Evolutionary conservation across 768 basidiomycete species (phyloP).

Genomic region (Tulasnella calospora): DNA sequence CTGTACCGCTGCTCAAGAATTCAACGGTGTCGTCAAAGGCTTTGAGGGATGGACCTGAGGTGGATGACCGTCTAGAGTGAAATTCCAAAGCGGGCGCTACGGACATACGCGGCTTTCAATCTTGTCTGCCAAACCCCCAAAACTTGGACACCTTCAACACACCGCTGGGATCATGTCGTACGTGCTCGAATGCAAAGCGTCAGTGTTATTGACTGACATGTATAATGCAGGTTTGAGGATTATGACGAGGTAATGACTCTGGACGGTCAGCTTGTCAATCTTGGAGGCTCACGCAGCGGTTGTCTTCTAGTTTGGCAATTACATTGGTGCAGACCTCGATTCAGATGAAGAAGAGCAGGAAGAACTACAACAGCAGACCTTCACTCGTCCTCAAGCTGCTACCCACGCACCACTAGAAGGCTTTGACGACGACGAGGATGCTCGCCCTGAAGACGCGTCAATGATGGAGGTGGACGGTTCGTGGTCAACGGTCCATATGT

Average conservation of each 20-base stretch:
- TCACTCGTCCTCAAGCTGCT: slow-evolving; percentile 39
- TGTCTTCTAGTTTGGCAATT: slow-evolving; percentile 75
- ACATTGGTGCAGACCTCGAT: slow-evolving; percentile 91
- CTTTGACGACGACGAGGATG: slow-evolving; percentile 64
- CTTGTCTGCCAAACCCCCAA: not conserved
- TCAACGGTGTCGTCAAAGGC: not conserved
- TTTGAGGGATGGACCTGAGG: not conserved
- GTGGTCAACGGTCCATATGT: not conserved
- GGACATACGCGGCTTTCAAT: slow-evolving; percentile 3
- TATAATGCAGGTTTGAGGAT: slow-evolving; percentile 27
- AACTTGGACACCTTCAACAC: not conserved
- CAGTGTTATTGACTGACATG: not conserved
- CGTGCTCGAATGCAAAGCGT: not conserved
- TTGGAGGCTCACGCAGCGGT: slow-evolving; percentile 22
- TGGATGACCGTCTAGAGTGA: not conserved
- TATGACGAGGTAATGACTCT: slow-evolving; percentile 31
- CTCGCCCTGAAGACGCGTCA: slow-evolving; percentile 52
- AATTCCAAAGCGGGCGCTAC: not conserved
- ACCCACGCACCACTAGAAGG: slow-evolving; percentile 67
- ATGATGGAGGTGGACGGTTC: slow-evolving; percentile 84
- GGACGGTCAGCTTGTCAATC: slow-evolving; percentile 9
- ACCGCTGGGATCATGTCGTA: not conserved
- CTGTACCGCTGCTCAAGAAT: not conserved
- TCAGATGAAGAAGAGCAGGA: slow-evolving; percentile 61
- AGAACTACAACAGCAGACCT: slow-evolving; percentile 35